A percentile compares a stretch with the other conserved stretches of the same genome.
phyloP scores from a whole-genome alignment of 2,329 filamentous ascomycete genomes.

The Fusarium agapanthi region DNA sequence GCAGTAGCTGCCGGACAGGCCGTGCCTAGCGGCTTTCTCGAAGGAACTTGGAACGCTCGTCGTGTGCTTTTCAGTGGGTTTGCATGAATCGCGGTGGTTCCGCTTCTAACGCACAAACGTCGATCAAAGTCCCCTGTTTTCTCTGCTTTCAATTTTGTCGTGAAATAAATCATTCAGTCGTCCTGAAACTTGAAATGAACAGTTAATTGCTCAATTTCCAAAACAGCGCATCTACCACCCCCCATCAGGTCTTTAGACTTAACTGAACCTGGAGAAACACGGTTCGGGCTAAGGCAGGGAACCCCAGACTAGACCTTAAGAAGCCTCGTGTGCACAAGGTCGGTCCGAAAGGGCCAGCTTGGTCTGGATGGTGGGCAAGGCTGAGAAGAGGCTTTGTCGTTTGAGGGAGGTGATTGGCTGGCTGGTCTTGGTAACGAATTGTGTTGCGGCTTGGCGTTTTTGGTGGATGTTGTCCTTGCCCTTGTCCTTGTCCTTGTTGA shows the following conservation, averaged over 20 bases:
- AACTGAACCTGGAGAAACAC: slow-evolving; percentile 40
- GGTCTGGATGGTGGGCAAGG: slow-evolving; percentile 23
- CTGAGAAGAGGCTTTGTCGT: slow-evolving; percentile 20
- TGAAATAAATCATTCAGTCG: background rate
- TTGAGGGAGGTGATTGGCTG: background rate
- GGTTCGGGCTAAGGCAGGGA: slow-evolving; percentile 4
- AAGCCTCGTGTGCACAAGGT: slow-evolving; percentile 17
- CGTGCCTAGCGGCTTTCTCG: slow-evolving; percentile 39
- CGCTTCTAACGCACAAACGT: background rate
- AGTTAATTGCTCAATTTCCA: slow-evolving; percentile 20
- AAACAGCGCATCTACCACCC: slow-evolving; percentile 13
- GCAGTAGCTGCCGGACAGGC: slow-evolving; percentile 42
- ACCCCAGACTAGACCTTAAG: slow-evolving; percentile 34
- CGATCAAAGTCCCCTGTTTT: background rate
- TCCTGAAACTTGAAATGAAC: background rate
- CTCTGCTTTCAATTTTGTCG: background rate
- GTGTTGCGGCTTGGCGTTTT: background rate
- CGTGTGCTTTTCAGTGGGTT: slow-evolving; percentile 32
- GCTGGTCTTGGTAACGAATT: background rate
- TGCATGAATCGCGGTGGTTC: slow-evolving; percentile 25
- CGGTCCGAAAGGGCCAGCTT: slow-evolving; percentile 43
- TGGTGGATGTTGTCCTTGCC: background rate
- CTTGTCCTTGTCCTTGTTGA: background rate
- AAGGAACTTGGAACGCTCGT: slow-evolving; percentile 30
- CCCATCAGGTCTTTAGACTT: slow-evolving; percentile 8